A percentile compares a stretch with the other conserved stretches of the same genome.
Conservation (phyloP, 106 monocot species). For the Hemerocallis citrina region DNA sequence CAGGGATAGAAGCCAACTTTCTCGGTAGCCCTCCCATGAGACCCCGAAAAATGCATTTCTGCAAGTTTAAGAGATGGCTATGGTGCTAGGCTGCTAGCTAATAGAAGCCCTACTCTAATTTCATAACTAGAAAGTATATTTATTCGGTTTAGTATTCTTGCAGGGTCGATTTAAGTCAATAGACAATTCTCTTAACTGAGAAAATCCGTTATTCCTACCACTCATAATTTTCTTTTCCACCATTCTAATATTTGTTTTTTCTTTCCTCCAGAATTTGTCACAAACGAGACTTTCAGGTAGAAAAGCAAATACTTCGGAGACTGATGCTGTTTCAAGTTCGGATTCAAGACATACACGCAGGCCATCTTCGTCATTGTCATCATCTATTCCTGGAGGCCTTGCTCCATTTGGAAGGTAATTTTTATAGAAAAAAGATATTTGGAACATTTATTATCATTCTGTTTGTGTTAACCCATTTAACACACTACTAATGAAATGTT, state of each 20-base stretch:
- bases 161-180: too few species aligned
- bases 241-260: not conserved
- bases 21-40: too few species aligned
- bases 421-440: not conserved
- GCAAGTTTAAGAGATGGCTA: too few species aligned
- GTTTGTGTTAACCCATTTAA: not conserved
- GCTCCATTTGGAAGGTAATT: slow-evolving; percentile 80
- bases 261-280: slow-evolving; percentile 53
- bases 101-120: too few species aligned
- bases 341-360: slow-evolving; percentile 59
- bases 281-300: slow-evolving; percentile 67
- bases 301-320: slow-evolving; percentile 43
- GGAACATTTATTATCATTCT: not conserved
- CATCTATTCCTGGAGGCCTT: slow-evolving; percentile 55
- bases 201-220: too few species aligned
- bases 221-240: not conserved
- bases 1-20: too few species aligned
- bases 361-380: slow-evolving; percentile 52
- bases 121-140: too few species aligned
- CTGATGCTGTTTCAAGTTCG: slow-evolving; percentile 28
- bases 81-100: too few species aligned
- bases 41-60: too few species aligned
- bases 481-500: not conserved
- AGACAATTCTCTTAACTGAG: too few species aligned
- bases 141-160: too few species aligned